A percentile compares a stretch with the other conserved stretches of the same genome.
These are phyloP conservation scores for Wickerhamiella vanderwaltii DNA, from an alignment of 805 yeast species.

Conservation along the genomic window DNA sequence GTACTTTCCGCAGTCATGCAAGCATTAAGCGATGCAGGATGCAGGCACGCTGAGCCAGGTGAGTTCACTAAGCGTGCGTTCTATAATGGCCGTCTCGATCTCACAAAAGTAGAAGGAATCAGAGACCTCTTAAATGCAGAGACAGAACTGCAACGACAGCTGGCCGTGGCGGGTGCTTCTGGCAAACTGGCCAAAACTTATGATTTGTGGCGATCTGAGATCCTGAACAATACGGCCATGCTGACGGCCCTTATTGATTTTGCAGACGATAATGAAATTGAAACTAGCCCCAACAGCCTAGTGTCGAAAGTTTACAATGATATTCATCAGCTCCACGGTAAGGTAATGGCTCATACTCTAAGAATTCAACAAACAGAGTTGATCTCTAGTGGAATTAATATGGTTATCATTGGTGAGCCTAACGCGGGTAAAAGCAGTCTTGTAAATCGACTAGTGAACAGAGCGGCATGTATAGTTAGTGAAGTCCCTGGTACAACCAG, in stretches of 20 bases:
- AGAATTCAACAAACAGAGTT: conserved; percentile 32
- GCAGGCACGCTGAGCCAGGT: conserved; percentile 84
- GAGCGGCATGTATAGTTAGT: conserved; percentile 85
- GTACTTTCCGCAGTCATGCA: conserved; percentile 55
- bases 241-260: conserved; percentile 86
- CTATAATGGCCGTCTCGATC: conserved; percentile 67
- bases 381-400: conserved; percentile 55
- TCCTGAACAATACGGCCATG: conserved; percentile 57
- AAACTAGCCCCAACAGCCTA: conserved; percentile 19
- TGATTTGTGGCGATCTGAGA: conserved; percentile 49
- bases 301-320: neutral
- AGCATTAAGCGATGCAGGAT: conserved; percentile 37
- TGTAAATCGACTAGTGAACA: conserved; percentile 58
- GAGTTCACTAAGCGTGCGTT: conserved; percentile 86
- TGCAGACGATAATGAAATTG: conserved; percentile 84
- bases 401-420: conserved; percentile 78
- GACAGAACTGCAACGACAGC: conserved; percentile 72
- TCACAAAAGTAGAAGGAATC: conserved; percentile 85
- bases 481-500: conserved; percentile 89
- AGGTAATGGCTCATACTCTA: neutral
- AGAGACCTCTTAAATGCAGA: conserved; percentile 85
- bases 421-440: conserved; percentile 93
- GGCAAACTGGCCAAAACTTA: conserved; percentile 53
- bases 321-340: neutral
- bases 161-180: conserved; percentile 60